Conservation (phyloP, 2,329 filamentous ascomycete genomes). For the Xylaria sp. region DNA sequence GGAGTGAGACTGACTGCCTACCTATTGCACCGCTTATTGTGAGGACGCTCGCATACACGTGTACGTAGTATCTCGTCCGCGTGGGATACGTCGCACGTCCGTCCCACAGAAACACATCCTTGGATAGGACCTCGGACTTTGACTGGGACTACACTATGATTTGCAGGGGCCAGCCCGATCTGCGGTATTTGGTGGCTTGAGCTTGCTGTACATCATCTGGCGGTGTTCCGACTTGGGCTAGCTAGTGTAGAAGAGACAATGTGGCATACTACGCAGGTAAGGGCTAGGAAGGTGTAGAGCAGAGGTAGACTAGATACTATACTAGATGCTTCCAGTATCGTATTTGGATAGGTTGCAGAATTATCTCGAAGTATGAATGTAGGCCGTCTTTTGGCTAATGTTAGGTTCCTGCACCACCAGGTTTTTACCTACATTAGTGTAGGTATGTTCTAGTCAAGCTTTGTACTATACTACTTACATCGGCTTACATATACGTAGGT, state of each 20-base stretch:
- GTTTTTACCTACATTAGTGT: neutral
- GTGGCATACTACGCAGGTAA: no score
- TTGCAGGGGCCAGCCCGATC: constrained; percentile 15
- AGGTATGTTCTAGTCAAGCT: neutral
- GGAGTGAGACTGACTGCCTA: neutral
- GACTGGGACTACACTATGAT: neutral
- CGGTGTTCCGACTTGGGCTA: constrained; percentile 4
- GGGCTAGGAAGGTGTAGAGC: no score
- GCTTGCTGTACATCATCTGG: constrained; percentile 31
- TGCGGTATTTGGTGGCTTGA: constrained; percentile 1
- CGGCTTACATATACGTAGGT: neutral
- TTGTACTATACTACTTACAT: neutral
- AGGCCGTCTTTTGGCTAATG: neutral
- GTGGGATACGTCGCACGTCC: constrained; percentile 28
- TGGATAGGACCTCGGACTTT: neutral
- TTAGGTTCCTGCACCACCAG: neutral
- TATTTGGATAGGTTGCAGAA: neutral
- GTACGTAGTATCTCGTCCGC: constrained; percentile 25
- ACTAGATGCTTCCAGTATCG: neutral
- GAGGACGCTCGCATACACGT: constrained; percentile 20
- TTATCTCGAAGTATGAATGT: neutral
- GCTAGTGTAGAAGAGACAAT: neutral
- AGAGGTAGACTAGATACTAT: neutral
- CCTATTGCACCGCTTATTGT: constrained; percentile 12
- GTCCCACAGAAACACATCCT: constrained; percentile 11